Conservation (phyloP, 768 basidiomycete genomes). For the Lactarius hatsudake region DNA sequence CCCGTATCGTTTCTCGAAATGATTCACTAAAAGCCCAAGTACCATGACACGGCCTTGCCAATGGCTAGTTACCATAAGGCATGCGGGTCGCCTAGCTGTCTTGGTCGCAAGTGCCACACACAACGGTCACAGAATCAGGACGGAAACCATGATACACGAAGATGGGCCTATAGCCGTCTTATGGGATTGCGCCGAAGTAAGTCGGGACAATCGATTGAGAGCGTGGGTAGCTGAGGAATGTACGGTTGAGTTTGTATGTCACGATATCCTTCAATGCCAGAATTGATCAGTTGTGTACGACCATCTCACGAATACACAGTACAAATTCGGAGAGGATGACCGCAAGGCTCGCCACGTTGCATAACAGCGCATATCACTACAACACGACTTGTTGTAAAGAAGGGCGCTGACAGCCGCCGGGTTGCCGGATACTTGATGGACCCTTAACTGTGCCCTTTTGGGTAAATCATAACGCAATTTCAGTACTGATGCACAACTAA, state of each 20-base stretch:
- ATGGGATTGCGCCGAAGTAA: background rate
- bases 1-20: no score
- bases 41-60: background rate
- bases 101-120: no score
- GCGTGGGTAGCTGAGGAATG: no score
- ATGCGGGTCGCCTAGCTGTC: background rate
- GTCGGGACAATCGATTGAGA: background rate
- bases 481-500: no score
- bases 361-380: no score
- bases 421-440: background rate
- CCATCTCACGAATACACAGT: no score
- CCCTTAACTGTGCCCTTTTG: background rate
- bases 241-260: no score
- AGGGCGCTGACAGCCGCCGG: background rate
- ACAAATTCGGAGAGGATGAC: background rate
- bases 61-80: background rate
- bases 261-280: background rate
- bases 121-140: background rate
- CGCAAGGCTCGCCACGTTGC: background rate
- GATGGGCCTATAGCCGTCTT: background rate
- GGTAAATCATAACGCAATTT: background rate
- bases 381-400: background rate
- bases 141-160: no score
- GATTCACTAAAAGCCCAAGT: no score
- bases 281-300: background rate